Conservation (phyloP, 140 eudicot genomes). For the Anethum foeniculum region DNA sequence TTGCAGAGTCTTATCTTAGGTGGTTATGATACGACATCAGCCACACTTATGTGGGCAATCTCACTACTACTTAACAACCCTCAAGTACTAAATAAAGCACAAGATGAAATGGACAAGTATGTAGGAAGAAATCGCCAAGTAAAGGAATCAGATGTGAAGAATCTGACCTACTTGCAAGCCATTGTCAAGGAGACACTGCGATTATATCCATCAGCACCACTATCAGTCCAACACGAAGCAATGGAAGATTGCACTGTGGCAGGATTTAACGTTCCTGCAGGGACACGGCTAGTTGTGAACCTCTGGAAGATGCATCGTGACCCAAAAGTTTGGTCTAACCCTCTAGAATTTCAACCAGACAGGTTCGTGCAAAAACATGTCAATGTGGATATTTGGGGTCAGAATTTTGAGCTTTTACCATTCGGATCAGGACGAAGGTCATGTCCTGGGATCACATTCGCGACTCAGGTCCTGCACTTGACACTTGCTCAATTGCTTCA, state of each 20-base stretch:
- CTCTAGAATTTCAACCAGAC: neutral
- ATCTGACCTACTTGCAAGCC: too few species aligned
- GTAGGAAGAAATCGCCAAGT: constrained; percentile 16
- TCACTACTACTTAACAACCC: constrained; percentile 28
- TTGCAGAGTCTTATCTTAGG: constrained; percentile 21
- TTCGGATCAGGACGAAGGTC: constrained; percentile 7
- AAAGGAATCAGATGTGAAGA: too few species aligned
- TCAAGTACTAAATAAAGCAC: constrained; percentile 8
- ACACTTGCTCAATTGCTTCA: constrained; percentile 5
- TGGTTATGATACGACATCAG: constrained; percentile 17
- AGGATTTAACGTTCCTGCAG: neutral
- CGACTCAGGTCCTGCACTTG: neutral
- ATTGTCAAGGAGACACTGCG: constrained; percentile 3
- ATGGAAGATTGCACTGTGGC: neutral
- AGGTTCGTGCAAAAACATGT: neutral
- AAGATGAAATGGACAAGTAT: constrained; percentile 25
- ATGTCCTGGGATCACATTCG: constrained; percentile 1
- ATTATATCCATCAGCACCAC: constrained; percentile 7
- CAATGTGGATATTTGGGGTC: neutral
- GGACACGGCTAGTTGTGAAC: neutral
- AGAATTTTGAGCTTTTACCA: neutral
- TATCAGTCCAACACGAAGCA: neutral
- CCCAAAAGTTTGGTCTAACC: neutral
- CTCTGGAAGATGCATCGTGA: constrained; percentile 8
- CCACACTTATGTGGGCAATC: constrained; percentile 27